Base-by-base conservation (phyloP, 2,329 filamentous ascomycete genomes). In the Aspergillus calidoustus region DNA sequence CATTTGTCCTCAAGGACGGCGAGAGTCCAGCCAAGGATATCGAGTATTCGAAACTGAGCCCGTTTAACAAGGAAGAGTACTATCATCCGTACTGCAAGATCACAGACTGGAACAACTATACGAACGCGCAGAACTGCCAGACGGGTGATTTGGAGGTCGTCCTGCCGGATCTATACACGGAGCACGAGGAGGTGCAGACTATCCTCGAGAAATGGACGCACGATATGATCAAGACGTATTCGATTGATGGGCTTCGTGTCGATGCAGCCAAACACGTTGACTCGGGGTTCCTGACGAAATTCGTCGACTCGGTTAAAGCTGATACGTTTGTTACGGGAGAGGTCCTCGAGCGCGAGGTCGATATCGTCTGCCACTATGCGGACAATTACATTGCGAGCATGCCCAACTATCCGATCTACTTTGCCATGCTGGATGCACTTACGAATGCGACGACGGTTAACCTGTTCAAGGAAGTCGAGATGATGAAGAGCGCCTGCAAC, bases 211-310 rank as follows among this genome's bases (percentile, higher is more conserved):
- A 74, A 19, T 82, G 80, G 80, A 74, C 80, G 31, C 64, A 68
- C 1, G 65, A 71, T 13, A 68, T 81, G 51, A 75, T 82, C 28
- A 66, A 72, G 0, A 80, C 78, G 49, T 84, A 83, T 62, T 76
- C 72, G 13, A 72, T 82, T 50, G 83, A 85, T 68, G 83, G 82
- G 2, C 67, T 84, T 23, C 80, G 83, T 50, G 72, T 84, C 30
- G 83, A 85, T 69, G 82, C 80, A 41, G 79, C 79, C 4, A 78
- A 81, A 64, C 76, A 84, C 62, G 77, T 83, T 30, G 70, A 79
- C 28, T 75, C 72, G 1, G 68, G 63, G 17, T 83, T 82, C 66
- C 80, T 79, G 69, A 54, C 72, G 3, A 61, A 62, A 4, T 81
- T 82, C 63, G 69, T 69, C 41, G 64, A 69, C 15, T 71, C 74